Evolutionary conservation across 306 rosid species (phyloP).

Genomic region (Cicer judaicum): DNA sequence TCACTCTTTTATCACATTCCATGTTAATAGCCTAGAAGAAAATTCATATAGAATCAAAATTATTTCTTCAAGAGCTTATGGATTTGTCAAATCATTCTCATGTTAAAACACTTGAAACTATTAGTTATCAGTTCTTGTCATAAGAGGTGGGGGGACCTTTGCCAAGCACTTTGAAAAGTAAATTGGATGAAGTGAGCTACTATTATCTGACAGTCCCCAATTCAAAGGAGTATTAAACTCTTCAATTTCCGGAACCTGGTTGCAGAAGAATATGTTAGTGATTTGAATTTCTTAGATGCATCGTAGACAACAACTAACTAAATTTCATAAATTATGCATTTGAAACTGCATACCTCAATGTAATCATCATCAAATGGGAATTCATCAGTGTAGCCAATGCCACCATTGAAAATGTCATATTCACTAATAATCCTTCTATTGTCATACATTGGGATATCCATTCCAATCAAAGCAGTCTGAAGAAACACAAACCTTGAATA

Average conservation of each 20-base stretch:
- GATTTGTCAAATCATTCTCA: slow-evolving; percentile 33
- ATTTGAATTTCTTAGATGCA: slow-evolving; percentile 40
- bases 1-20: slow-evolving; percentile 67
- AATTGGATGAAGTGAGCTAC: slow-evolving; percentile 70
- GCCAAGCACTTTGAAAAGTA: slow-evolving; percentile 83
- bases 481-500: slow-evolving; percentile 45
- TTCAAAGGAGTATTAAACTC: slow-evolving; percentile 54
- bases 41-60: slow-evolving; percentile 44
- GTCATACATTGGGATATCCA: slow-evolving; percentile 77
- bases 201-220: slow-evolving; percentile 58
- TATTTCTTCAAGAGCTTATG: slow-evolving; percentile 34
- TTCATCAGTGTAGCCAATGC: slow-evolving; percentile 51
- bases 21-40: slow-evolving; percentile 60
- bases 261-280: slow-evolving; percentile 40
- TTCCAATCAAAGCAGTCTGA: slow-evolving; percentile 86
- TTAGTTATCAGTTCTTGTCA: neutral
- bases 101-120: slow-evolving; percentile 27
- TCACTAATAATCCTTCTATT: slow-evolving; percentile 57
- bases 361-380: slow-evolving; percentile 66
- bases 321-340: slow-evolving; percentile 32
- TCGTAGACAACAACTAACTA: slow-evolving; percentile 19
- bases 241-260: slow-evolving; percentile 65
- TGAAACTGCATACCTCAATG: slow-evolving; percentile 62
- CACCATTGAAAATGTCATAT: slow-evolving; percentile 51
- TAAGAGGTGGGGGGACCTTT: slow-evolving; percentile 54